Conservation (phyloP, 345 rosid species). For the Corymbia maculata region DNA sequence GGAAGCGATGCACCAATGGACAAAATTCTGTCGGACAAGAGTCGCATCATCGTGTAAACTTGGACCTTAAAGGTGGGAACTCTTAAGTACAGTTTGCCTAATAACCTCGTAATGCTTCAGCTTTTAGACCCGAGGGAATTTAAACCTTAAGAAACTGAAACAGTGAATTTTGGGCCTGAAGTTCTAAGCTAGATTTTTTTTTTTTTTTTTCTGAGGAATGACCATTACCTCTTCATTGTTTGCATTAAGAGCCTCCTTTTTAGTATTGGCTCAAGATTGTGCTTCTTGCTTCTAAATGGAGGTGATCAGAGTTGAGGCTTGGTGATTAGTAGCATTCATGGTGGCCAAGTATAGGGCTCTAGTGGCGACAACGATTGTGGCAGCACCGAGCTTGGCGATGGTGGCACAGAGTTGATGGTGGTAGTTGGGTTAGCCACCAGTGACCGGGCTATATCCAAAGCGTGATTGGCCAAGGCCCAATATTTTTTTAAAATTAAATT, state of each 20-base stretch:
- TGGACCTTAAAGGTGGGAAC: background rate
- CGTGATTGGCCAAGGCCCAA: background rate
- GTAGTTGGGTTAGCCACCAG: background rate
- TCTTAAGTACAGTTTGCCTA: background rate
- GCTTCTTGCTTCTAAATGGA: background rate
- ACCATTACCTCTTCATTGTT: background rate
- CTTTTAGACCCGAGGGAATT: background rate
- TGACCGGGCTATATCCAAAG: background rate
- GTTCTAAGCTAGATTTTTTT: background rate
- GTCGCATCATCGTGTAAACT: background rate
- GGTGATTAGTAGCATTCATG: background rate
- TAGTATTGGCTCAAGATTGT: background rate
- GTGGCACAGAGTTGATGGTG: background rate
- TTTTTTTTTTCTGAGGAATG: background rate
- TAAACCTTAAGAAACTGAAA: background rate
- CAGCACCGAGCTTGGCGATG: no score
- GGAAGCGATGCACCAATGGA: background rate
- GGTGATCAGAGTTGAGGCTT: background rate
- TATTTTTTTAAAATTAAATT: background rate
- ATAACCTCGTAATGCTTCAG: background rate
- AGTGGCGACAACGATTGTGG: background rate
- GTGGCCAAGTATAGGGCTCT: background rate
- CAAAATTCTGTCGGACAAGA: background rate
- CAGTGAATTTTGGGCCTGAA: background rate
- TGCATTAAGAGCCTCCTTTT: background rate